Conservation (phyloP, 305 asterid genomes). For the Nicotiana rustica region DNA sequence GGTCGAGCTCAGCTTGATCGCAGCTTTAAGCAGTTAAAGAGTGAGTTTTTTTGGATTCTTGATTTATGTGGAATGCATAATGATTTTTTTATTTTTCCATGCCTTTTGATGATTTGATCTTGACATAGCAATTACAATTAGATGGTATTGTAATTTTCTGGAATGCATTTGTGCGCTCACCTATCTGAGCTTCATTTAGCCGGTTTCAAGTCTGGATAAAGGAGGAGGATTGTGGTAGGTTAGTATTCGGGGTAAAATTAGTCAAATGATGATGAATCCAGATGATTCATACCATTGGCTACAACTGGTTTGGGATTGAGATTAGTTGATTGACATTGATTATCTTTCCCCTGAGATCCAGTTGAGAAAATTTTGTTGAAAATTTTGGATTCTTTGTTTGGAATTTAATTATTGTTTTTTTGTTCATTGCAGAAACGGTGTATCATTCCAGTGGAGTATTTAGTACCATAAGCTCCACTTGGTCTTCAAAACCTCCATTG, state of each 20-base stretch:
- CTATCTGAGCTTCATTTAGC: slow-evolving; percentile 7
- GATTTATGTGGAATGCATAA: slow-evolving; percentile 17
- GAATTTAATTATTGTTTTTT: slow-evolving; percentile 29
- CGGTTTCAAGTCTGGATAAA: not conserved
- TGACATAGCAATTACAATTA: not conserved
- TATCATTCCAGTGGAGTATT: slow-evolving; percentile 92
- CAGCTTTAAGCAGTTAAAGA: slow-evolving; percentile 82
- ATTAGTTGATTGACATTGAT: slow-evolving; percentile 6
- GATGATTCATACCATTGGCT: not conserved
- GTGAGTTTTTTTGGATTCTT: slow-evolving; percentile 50
- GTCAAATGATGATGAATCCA: not conserved
- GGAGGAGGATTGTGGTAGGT: not conserved
- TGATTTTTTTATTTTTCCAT: not conserved
- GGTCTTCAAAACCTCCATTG: slow-evolving; percentile 94
- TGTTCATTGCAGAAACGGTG: slow-evolving; percentile 69
- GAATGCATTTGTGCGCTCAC: not conserved
- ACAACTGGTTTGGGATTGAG: slow-evolving; percentile 16
- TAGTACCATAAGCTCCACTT: slow-evolving; percentile 89
- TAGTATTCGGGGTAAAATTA: not conserved
- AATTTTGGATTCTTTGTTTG: not conserved
- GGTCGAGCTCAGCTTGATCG: slow-evolving; percentile 92
- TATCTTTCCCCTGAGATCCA: not conserved
- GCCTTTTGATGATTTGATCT: not conserved
- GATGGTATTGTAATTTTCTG: not conserved
- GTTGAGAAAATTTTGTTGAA: not conserved